Conservation (phyloP, 2,329 filamentous ascomycete genomes). For the Arachnopeziza araneosa region DNA sequence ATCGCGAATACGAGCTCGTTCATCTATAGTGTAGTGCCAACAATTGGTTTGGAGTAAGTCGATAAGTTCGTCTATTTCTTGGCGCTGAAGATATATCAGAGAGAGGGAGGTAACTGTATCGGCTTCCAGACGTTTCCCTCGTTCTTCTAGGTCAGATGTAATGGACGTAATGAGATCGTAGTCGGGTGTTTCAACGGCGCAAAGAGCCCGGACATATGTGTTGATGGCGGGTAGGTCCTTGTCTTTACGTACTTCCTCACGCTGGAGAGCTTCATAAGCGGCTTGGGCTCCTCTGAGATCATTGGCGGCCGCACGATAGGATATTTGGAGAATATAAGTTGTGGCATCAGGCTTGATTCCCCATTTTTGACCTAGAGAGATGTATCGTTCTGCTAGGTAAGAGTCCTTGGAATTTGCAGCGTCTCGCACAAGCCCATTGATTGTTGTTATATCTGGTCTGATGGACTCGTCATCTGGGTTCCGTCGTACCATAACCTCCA, state of each 20-base stretch:
- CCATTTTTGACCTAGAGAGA: conserved; percentile 59
- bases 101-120: conserved; percentile 71
- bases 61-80: conserved; percentile 73
- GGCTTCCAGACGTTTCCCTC: conserved; percentile 63
- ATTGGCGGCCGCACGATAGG: conserved; percentile 66
- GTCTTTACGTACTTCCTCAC: conserved; percentile 46
- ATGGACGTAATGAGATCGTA: conserved; percentile 69
- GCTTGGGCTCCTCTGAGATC: conserved; percentile 66
- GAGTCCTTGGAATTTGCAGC: conserved; percentile 66
- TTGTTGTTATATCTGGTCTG: conserved; percentile 60
- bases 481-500: conserved; percentile 56
- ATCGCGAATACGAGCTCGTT: conserved; percentile 61
- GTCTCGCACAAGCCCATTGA: conserved; percentile 71
- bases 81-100: conserved; percentile 65
- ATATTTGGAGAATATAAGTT: conserved; percentile 70
- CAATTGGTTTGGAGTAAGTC: conserved; percentile 75
- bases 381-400: conserved; percentile 67
- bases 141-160: conserved; percentile 66
- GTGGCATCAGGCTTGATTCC: conserved; percentile 60
- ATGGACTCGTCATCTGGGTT: conserved; percentile 41
- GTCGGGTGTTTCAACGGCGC: conserved; percentile 52
- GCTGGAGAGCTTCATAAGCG: conserved; percentile 58
- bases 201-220: conserved; percentile 64
- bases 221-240: conserved; percentile 63
- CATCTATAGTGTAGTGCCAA: conserved; percentile 62